Conservation (phyloP, 225 moss, liverwort and hornwort species). For the Pleurozium schreberi region DNA sequence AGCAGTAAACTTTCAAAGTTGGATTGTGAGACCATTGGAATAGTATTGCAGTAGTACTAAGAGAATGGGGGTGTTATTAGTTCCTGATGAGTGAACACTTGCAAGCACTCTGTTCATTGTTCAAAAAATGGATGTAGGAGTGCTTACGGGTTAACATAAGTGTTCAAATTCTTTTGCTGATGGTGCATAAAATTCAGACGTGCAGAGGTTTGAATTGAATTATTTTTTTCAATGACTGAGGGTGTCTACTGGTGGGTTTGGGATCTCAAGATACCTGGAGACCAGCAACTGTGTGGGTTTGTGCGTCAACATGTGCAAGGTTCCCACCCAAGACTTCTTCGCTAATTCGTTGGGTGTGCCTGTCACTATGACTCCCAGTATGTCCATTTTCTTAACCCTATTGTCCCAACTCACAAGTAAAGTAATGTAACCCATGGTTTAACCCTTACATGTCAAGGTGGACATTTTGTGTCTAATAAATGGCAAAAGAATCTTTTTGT, state of each 20-base stretch:
- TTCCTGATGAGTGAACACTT: too few relatives aligned
- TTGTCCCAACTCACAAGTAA: background rate
- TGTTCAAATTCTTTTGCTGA: background rate
- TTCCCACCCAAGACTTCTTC: conserved; percentile 90
- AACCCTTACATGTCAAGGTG: too few relatives aligned
- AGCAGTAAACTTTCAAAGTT: too few relatives aligned
- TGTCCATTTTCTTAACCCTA: background rate
- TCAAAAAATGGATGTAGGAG: too few relatives aligned
- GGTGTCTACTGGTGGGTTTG: background rate
- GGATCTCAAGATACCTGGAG: conserved; percentile 51
- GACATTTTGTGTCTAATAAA: too few relatives aligned
- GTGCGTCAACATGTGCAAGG: conserved; percentile 98
- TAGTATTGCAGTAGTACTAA: too few relatives aligned
- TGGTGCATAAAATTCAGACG: background rate
- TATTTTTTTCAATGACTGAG: background rate
- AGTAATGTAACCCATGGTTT: background rate
- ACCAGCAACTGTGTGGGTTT: conserved; percentile 80
- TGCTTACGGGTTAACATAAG: too few relatives aligned
- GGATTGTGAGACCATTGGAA: too few relatives aligned
- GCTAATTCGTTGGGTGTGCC: conserved; percentile 66
- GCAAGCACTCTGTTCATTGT: too few relatives aligned
- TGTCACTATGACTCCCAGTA: conserved; percentile 91
- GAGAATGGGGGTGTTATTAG: too few relatives aligned
- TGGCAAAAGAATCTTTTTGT: too few relatives aligned
- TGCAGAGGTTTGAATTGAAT: background rate